Evolutionary conservation across 2,329 filamentous ascomycete genomes (phyloP).

Genomic region (Cryphonectria parasitica): DNA sequence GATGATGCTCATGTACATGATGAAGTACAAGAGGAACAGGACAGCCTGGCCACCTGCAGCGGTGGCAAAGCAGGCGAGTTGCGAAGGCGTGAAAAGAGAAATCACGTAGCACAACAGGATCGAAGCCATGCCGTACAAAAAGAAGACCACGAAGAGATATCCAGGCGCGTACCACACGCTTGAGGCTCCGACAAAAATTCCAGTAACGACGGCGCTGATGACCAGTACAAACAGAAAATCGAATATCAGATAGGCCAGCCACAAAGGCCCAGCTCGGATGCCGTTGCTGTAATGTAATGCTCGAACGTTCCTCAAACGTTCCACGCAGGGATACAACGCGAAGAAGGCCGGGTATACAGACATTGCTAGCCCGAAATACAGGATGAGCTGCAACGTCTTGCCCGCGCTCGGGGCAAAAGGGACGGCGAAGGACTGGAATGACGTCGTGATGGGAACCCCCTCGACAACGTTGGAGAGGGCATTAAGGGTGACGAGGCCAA

Average conservation of each 20-base stretch:
- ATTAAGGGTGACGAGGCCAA: constrained; percentile 24
- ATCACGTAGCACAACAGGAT: constrained; percentile 79
- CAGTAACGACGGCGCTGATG: constrained; percentile 67
- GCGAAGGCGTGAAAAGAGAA: constrained; percentile 63
- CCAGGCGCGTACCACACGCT: constrained; percentile 76
- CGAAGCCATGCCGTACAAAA: constrained; percentile 79
- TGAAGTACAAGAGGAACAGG: constrained; percentile 71
- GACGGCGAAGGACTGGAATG: constrained; percentile 75
- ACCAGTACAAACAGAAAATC: constrained; percentile 76
- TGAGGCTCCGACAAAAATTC: constrained; percentile 64
- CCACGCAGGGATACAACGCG: constrained; percentile 83
- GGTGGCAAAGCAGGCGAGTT: constrained; percentile 57
- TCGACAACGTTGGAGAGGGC: constrained; percentile 65
- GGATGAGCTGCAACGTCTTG: constrained; percentile 75
- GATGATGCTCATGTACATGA: constrained; percentile 71
- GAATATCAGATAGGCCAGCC: constrained; percentile 81
- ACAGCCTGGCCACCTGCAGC: constrained; percentile 76
- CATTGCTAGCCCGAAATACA: constrained; percentile 82
- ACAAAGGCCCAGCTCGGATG: constrained; percentile 78
- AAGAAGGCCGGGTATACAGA: constrained; percentile 84
- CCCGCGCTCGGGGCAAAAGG: constrained; percentile 72
- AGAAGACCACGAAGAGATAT: constrained; percentile 81
- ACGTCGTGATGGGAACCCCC: constrained; percentile 70
- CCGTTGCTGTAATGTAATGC: constrained; percentile 92
- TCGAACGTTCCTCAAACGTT: constrained; percentile 77